These are phyloP conservation scores for Penicillium sp. DNA, from an alignment of 2,329 filamentous ascomycete genomes.

Conservation along the genomic window DNA sequence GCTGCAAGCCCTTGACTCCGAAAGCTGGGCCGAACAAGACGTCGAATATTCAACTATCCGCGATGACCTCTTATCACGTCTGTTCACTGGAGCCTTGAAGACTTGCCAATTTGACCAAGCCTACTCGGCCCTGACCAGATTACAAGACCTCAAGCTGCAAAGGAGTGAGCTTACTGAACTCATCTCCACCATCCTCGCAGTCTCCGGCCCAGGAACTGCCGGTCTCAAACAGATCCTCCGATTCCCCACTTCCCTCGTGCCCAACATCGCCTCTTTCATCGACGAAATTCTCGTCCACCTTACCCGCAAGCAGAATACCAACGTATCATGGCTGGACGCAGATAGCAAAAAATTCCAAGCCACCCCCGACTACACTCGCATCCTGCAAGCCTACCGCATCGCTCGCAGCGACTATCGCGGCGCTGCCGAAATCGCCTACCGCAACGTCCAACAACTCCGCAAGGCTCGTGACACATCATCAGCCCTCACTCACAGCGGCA, in stretches of 20 bases:
- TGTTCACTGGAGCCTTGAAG: constrained; percentile 80
- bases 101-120: constrained; percentile 80
- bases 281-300: constrained; percentile 75
- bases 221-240: constrained; percentile 64
- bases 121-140: constrained; percentile 73
- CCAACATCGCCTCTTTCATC: constrained; percentile 73
- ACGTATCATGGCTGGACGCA: constrained; percentile 48
- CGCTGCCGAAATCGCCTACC: constrained; percentile 59
- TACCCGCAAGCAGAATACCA: constrained; percentile 68
- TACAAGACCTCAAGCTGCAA: constrained; percentile 71
- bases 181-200: constrained; percentile 48
- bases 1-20: constrained; percentile 60
- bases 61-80: constrained; percentile 74
- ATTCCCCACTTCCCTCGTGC: constrained; percentile 66
- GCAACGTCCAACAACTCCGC: constrained; percentile 55
- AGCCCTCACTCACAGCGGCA: constrained; percentile 39
- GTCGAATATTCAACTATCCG: constrained; percentile 48
- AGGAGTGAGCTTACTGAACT: constrained; percentile 71
- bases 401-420: constrained; percentile 84
- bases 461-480: constrained; percentile 35
- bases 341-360: constrained; percentile 33
- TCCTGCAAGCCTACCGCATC: constrained; percentile 89
- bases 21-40: constrained; percentile 34
- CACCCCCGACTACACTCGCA: constrained; percentile 74
- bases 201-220: constrained; percentile 40